Percentiles rank a stretch among this genome's conserved stretches.
Evolutionary conservation across 208 protist species (phyloP).

Genomic region (Leishmania major): DNA sequence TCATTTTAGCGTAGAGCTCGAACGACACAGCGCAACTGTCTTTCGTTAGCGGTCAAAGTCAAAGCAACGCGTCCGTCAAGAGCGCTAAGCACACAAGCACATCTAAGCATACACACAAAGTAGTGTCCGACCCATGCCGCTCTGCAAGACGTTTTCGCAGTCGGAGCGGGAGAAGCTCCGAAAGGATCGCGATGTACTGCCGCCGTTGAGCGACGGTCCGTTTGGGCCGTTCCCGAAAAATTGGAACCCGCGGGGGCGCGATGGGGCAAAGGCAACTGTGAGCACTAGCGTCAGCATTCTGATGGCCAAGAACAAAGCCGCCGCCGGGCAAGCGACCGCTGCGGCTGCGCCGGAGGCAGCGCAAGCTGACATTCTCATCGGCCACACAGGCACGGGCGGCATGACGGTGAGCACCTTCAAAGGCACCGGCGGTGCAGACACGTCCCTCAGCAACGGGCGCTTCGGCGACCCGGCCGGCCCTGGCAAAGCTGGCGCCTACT

Average conservation of each 20-base stretch:
- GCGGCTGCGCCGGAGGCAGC: constrained; percentile 16
- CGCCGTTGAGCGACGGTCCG: constrained; percentile 80
- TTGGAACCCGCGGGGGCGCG: constrained; percentile 26
- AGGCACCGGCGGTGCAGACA: constrained; percentile 35
- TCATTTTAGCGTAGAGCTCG: not conserved
- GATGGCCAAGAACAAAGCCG: constrained; percentile 28
- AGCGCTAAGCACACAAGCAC: not conserved
- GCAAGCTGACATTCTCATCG: constrained; percentile 47
- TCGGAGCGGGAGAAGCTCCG: constrained; percentile 59
- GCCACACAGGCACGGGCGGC: constrained; percentile 80
- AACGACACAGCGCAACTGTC: not conserved
- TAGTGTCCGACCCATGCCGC: constrained; percentile 7
- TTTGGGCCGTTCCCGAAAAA: constrained; percentile 83
- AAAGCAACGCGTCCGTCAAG: not conserved
- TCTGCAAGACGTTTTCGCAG: constrained; percentile 58
- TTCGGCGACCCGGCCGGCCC: constrained; percentile 80
- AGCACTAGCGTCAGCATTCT: constrained; percentile 18
- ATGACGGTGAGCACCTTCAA: constrained; percentile 89
- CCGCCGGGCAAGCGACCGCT: not conserved
- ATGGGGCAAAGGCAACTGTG: constrained; percentile 45
- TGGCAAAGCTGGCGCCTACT: constrained; percentile 66
- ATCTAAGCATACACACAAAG: not conserved
- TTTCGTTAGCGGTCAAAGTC: not conserved
- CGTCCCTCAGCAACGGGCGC: constrained; percentile 58
- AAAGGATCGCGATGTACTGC: constrained; percentile 69